phyloP scores from a whole-genome alignment of 805 yeast genomes.

The Wickerhamomyces sydowiorum region DNA sequence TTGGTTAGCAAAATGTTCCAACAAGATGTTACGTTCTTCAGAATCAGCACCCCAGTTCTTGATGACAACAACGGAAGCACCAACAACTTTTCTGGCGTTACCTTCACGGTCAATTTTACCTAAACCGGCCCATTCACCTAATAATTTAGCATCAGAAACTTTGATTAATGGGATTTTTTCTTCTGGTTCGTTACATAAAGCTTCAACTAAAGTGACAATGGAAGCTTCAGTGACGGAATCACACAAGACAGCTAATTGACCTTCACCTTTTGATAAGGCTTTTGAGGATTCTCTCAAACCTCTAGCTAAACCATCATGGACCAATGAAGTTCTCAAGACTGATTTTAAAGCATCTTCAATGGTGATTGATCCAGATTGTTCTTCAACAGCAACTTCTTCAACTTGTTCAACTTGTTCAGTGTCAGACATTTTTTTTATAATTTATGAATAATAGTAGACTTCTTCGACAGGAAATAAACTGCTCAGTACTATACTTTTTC shows the following conservation, averaged over 20 bases:
- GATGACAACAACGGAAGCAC: constrained; percentile 99
- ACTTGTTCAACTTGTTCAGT: constrained; percentile 81
- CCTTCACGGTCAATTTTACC: constrained; percentile 99
- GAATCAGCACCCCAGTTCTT: constrained; percentile 99
- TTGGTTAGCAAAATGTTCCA: constrained; percentile 93
- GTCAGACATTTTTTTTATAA: constrained; percentile 68
- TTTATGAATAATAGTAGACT: constrained; percentile 40
- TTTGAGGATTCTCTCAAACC: constrained; percentile 99
- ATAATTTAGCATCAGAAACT: constrained; percentile 98
- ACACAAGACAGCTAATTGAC: constrained; percentile 94
- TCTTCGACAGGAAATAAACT: constrained; percentile 60
- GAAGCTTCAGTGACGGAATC: constrained; percentile 98
- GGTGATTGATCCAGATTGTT: constrained; percentile 77
- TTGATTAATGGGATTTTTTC: constrained; percentile 96
- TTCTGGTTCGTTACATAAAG: constrained; percentile 97
- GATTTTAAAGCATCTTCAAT: constrained; percentile 98
- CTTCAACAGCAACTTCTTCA: constrained; percentile 82
- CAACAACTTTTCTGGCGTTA: constrained; percentile 99
- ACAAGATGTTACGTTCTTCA: constrained; percentile 91
- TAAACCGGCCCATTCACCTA: constrained; percentile 99
- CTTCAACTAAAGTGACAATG: constrained; percentile 96
- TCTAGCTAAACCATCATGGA: constrained; percentile 99
- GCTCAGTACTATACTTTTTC: constrained; percentile 44
- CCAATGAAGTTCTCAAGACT: constrained; percentile 95
- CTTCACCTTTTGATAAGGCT: constrained; percentile 97